A percentile compares a stretch with the other conserved stretches of the same genome.
These are phyloP conservation scores for Acmispon strigosus DNA, from an alignment of 306 rosid species.

Conservation along the genomic window DNA sequence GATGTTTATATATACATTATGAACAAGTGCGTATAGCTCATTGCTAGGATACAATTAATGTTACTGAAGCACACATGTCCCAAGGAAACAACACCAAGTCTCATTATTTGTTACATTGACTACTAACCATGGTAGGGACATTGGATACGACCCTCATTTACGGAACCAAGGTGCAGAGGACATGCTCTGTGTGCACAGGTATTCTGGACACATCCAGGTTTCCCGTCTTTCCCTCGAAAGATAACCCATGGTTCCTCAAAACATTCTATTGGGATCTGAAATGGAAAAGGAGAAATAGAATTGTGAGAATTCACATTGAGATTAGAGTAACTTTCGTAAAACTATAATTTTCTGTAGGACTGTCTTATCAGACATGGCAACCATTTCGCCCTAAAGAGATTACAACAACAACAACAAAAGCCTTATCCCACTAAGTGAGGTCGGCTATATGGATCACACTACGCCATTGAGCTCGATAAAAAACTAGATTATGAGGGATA, in stretches of 20 bases:
- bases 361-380: background rate
- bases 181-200: conserved; percentile 99
- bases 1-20: background rate
- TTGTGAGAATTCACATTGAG: conserved; percentile 13
- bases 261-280: conserved; percentile 86
- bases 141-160: conserved; percentile 82
- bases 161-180: conserved; percentile 92
- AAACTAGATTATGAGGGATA: too few species aligned
- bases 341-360: background rate
- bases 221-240: conserved; percentile 89
- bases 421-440: too few species aligned
- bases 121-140: conserved; percentile 95
- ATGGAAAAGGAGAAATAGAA: conserved; percentile 18
- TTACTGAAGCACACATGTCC: background rate
- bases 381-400: background rate
- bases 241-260: conserved; percentile 96
- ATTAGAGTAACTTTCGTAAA: background rate
- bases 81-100: background rate
- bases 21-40: background rate
- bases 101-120: background rate
- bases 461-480: too few species aligned
- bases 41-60: background rate
- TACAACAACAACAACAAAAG: too few species aligned
- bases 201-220: conserved; percentile 91
- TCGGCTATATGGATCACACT: too few species aligned